phyloP scores from a whole-genome alignment of 371 early-diverging fungal genomes.

The Lichtheimia hyalospora region DNA sequence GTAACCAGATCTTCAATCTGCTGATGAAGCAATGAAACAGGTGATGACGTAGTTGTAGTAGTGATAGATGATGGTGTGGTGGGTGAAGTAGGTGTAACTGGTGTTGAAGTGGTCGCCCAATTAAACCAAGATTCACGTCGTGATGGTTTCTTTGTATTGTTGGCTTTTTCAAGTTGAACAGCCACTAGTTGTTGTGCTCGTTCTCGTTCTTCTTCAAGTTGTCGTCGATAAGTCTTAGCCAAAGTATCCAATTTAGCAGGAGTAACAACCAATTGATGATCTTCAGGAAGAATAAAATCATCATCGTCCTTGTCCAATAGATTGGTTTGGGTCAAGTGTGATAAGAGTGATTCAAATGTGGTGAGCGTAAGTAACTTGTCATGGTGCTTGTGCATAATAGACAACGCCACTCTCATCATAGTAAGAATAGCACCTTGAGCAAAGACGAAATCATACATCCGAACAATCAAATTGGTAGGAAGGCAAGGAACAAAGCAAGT shows the following conservation, averaged over 20 bases:
- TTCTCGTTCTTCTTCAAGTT: conserved; percentile 47
- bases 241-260: conserved; percentile 65
- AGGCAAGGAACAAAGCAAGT: conserved; percentile 89
- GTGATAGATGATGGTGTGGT: conserved; percentile 5
- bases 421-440: conserved; percentile 80
- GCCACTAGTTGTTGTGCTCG: conserved; percentile 45
- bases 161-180: conserved; percentile 24
- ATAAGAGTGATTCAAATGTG: conserved; percentile 75
- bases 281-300: conserved; percentile 71
- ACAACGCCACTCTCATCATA: conserved; percentile 79
- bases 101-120: conserved; percentile 12
- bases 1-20: conserved; percentile 57
- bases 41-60: conserved; percentile 3
- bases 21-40: conserved; percentile 32
- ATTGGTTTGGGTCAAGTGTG: conserved; percentile 65
- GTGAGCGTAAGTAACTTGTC: conserved; percentile 61
- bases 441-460: conserved; percentile 89
- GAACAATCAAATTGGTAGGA: conserved; percentile 74
- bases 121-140: conserved; percentile 24
- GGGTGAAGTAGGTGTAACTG: conserved; percentile 1
- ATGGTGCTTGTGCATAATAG: conserved; percentile 76
- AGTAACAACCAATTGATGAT: conserved; percentile 54
- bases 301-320: conserved; percentile 65
- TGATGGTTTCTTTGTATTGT: not conserved
- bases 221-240: conserved; percentile 54